Evolutionary conservation across 495 filamentous ascomycete genomes (phyloP).

Genomic region (Stereocaulon alpinum): DNA sequence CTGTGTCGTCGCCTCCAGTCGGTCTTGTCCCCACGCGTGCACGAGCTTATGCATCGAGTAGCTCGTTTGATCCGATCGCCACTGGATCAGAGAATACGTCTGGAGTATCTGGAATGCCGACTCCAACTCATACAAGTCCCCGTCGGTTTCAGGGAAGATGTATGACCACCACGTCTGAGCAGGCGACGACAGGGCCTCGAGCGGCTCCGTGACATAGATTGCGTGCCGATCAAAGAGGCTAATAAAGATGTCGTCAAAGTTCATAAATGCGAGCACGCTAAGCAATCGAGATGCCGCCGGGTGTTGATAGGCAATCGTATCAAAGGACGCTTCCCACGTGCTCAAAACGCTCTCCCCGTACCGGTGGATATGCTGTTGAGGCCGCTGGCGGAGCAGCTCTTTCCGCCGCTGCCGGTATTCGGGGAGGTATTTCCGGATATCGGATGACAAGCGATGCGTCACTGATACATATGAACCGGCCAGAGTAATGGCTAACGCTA

Average conservation of each 20-base stretch:
- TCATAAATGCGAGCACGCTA: not conserved
- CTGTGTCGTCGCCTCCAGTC: not conserved
- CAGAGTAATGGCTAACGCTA: constrained; percentile 5
- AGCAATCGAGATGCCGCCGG: not conserved
- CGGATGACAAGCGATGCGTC: constrained; percentile 3
- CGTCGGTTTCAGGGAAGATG: not conserved
- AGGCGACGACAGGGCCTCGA: not conserved
- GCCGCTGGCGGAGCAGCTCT: constrained; percentile 2
- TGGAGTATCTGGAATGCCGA: constrained; percentile 5
- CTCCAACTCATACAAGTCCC: not conserved
- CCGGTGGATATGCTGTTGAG: constrained; percentile 1
- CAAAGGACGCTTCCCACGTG: constrained; percentile 8
- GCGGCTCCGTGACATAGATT: not conserved
- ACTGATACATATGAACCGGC: not conserved
- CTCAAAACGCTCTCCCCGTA: constrained; percentile 9
- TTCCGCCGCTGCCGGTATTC: constrained; percentile 12
- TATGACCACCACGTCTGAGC: not conserved
- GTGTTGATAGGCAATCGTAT: constrained; percentile 1
- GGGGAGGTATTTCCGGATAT: constrained; percentile 8
- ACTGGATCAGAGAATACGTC: constrained; percentile 3
- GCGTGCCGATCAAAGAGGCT: not conserved
- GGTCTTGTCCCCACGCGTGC: not conserved
- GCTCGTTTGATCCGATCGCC: not conserved
- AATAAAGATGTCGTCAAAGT: not conserved
- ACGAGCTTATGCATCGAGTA: constrained; percentile 6